These are phyloP conservation scores for Ophiostoma triangulosporum DNA, from an alignment of 2,329 filamentous ascomycete genomes.

Conservation along the genomic window DNA sequence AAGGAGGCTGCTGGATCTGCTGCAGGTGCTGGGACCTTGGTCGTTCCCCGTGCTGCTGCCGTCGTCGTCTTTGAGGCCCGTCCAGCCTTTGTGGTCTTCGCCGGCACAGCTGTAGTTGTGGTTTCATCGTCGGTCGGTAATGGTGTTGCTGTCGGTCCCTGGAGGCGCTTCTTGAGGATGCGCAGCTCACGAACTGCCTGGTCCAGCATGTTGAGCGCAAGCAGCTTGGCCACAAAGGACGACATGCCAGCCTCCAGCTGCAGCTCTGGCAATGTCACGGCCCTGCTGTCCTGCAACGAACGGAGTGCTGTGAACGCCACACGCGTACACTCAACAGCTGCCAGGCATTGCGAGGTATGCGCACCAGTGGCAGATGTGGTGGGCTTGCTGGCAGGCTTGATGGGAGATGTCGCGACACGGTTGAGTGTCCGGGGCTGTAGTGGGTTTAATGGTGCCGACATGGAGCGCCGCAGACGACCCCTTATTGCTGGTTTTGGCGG, in stretches of 20 bases:
- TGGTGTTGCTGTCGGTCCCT: constrained; percentile 20
- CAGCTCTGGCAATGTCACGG: constrained; percentile 42
- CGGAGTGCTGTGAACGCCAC: constrained; percentile 53
- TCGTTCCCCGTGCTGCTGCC: constrained; percentile 10
- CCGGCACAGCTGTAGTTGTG: constrained; percentile 9
- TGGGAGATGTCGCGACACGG: constrained; percentile 42
- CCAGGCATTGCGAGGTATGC: constrained; percentile 28
- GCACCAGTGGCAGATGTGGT: constrained; percentile 7
- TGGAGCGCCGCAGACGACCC: constrained; percentile 39
- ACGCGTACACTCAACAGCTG: constrained; percentile 55
- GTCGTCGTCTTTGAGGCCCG: constrained; percentile 19
- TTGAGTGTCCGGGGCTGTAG: constrained; percentile 49
- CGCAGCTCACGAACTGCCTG: constrained; percentile 56
- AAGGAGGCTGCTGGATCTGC: constrained; percentile 17
- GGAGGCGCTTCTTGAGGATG: constrained; percentile 50
- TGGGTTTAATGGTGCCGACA: constrained; percentile 45
- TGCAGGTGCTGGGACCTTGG: constrained; percentile 26
- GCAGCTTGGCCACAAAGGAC: constrained; percentile 51
- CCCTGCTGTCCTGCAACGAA: constrained; percentile 38
- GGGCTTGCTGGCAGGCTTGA: constrained; percentile 15
- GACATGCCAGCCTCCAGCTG: constrained; percentile 65
- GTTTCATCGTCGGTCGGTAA: not conserved
- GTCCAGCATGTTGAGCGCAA: constrained; percentile 51
- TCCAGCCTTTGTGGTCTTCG: constrained; percentile 20
- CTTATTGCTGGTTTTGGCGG: constrained; percentile 21